phyloP scores from a whole-genome alignment of 2,329 filamentous ascomycete species.

The Bimuria novae-zelandiae region DNA sequence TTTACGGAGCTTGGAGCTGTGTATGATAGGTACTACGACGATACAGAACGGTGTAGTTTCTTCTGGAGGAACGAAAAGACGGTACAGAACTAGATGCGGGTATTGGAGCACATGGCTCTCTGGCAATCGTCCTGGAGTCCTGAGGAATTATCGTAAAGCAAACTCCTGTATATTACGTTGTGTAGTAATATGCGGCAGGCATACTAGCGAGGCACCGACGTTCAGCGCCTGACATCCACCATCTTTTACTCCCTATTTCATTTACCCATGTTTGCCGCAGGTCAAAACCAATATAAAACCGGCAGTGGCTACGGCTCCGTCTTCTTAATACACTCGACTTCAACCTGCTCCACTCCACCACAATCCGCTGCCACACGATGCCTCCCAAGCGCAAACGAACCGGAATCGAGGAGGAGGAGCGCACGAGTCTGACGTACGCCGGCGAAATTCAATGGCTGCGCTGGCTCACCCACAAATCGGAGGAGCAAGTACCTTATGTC shows the following conservation, averaged over 20 bases:
- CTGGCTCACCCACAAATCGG: neutral
- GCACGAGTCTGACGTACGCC: constrained; percentile 1
- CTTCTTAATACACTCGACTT: neutral
- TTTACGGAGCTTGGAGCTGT: constrained; percentile 14
- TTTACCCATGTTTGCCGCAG: neutral
- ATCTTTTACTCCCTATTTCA: neutral
- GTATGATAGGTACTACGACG: constrained; percentile 14
- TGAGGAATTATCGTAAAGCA: too few relatives aligned
- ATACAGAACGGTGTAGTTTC: constrained; percentile 11
- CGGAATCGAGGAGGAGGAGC: neutral
- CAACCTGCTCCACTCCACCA: neutral
- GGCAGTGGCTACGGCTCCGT: neutral
- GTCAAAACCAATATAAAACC: neutral
- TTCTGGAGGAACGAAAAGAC: constrained; percentile 10
- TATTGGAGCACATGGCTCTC: too few relatives aligned
- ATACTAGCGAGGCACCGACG: too few relatives aligned
- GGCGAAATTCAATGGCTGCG: constrained; percentile 3
- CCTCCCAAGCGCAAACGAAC: neutral
- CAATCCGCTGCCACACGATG: neutral
- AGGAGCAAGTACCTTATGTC: neutral
- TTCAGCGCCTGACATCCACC: too few relatives aligned
- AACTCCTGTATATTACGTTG: neutral
- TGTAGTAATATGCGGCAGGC: too few relatives aligned
- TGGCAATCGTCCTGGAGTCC: neutral
- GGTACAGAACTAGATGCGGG: constrained; percentile 18